Base-by-base conservation (phyloP, 2,329 filamentous ascomycete genomes). In the Arthrobotrys sphaeroides region DNA sequence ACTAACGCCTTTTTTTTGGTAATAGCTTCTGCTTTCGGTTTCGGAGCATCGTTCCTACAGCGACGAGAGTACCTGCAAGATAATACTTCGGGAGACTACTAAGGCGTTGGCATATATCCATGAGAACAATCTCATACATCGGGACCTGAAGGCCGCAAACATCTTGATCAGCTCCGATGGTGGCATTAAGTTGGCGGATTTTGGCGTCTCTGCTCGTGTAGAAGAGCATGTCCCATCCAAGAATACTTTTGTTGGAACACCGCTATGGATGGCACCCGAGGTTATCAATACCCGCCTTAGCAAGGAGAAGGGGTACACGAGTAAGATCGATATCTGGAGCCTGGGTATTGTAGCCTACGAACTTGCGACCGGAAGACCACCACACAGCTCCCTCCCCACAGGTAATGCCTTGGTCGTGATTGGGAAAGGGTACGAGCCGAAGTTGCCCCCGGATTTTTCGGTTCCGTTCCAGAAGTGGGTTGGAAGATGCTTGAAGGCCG, bases 101-200 rank as follows among this genome's bases (percentile, higher is more conserved):
- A 66, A 60, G 26, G 69, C 49, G 13, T 42, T 73, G 0, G 43
- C 40, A 1, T 99, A 99, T 82, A 91, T 99, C 85, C 95, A 99
- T 83, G 89, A 90, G 81, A 91, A 96, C 81, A 94, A 94, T 78
- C 95, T 99, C 77, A 96, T 98, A 55, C 95, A 99, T 83, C 89
- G 95, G 53, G 95, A 99, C 83, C 84, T 99, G 79, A 99, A 99
- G 84, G 98, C 97, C 86, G 95, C 95, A 51, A 99, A 99, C 82
- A 90, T 99, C 78, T 98, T 99, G 80, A 86, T 99, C 60, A 95
- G 99, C 82, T 88, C 89, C 60, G 87, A 94, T 78, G 98, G 99
- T 94, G 96, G 98, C 80, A 90, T 97, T 80, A 99, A 99, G 82
- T 92, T 99, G 79, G 95, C 95, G 43, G 95, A 99, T 82, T 99